A percentile compares a stretch with the other conserved stretches of the same genome.
Evolutionary conservation across 352 stramenopile species (phyloP).

Genomic region (Globisporangium heterothallicum): DNA sequence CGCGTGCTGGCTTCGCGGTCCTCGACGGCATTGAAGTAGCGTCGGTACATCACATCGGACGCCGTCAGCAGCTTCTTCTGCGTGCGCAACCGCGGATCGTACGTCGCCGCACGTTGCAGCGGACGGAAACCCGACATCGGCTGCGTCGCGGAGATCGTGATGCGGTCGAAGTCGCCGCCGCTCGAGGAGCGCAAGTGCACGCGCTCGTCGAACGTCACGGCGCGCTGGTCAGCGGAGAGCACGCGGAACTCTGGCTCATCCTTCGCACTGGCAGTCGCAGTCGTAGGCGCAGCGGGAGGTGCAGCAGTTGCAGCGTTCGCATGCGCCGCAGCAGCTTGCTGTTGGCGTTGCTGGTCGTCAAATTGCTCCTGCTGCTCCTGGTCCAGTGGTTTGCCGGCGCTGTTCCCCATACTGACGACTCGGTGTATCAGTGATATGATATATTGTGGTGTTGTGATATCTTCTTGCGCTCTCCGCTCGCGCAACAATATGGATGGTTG

Average conservation of each 20-base stretch:
- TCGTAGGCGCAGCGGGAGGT: too few species aligned
- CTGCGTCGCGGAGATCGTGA: constrained; percentile 40
- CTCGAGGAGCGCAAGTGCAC: constrained; percentile 38
- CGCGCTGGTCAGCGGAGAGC: constrained; percentile 66
- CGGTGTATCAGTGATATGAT: too few species aligned
- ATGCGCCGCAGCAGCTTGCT: neutral
- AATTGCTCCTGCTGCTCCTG: neutral
- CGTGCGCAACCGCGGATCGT: constrained; percentile 60
- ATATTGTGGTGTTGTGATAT: neutral
- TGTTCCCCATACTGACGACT: constrained; percentile 3
- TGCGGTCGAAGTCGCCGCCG: constrained; percentile 16
- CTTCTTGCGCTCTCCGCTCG: too few species aligned
- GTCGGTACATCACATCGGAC: constrained; percentile 73
- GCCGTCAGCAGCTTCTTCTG: constrained; percentile 57
- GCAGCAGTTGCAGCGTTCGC: neutral
- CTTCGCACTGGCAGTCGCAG: too few species aligned
- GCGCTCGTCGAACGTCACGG: constrained; percentile 80
- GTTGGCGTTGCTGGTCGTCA: neutral
- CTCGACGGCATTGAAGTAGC: constrained; percentile 82
- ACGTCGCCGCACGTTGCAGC: constrained; percentile 73
- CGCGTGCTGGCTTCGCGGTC: constrained; percentile 33
- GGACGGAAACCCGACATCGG: constrained; percentile 65
- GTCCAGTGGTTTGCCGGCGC: constrained; percentile 1
- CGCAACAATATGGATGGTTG: too few species aligned
- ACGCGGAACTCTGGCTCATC: constrained; percentile 38